These are phyloP conservation scores for Coemansia sp. DNA, from an alignment of 192 early-diverging fungal species.

Conservation along the genomic window DNA sequence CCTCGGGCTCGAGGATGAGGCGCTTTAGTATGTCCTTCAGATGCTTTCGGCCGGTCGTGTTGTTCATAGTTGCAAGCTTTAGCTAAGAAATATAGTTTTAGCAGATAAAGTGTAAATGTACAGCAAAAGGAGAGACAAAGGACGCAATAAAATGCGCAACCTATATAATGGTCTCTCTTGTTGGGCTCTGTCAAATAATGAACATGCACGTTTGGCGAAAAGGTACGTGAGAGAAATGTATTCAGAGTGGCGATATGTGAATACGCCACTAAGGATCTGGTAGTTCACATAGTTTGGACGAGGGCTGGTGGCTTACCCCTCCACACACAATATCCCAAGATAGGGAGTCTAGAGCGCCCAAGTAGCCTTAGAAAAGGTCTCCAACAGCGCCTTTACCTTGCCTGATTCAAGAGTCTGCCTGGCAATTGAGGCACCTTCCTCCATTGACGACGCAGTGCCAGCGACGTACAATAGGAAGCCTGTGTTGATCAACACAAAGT, in stretches of 20 bases:
- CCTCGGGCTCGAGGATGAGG: constrained; percentile 61
- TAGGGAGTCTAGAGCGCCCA: background rate
- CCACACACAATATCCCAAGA: background rate
- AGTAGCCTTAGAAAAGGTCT: constrained; percentile 57
- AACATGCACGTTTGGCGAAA: background rate
- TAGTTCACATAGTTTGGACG: background rate
- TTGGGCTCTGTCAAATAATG: background rate
- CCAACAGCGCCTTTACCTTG: constrained; percentile 61
- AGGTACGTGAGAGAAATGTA: background rate
- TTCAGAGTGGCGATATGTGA: background rate
- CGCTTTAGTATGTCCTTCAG: constrained; percentile 64
- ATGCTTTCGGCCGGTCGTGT: constrained; percentile 2
- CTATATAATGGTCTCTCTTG: background rate
- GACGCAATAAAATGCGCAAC: background rate
- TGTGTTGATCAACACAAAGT: constrained; percentile 92
- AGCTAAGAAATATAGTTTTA: background rate
- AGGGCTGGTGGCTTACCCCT: background rate
- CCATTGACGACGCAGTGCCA: constrained; percentile 68
- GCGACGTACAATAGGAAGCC: constrained; percentile 79
- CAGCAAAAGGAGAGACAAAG: background rate
- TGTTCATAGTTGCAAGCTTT: background rate
- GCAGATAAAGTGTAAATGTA: background rate
- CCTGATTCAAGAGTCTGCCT: constrained; percentile 70
- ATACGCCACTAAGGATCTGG: background rate
- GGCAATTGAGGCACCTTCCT: constrained; percentile 77